Percentiles rank a stretch among this genome's conserved stretches.
phyloP scores from a whole-genome alignment of 1,139 yeast genomes.

The Scheffersomyces insectosa region DNA sequence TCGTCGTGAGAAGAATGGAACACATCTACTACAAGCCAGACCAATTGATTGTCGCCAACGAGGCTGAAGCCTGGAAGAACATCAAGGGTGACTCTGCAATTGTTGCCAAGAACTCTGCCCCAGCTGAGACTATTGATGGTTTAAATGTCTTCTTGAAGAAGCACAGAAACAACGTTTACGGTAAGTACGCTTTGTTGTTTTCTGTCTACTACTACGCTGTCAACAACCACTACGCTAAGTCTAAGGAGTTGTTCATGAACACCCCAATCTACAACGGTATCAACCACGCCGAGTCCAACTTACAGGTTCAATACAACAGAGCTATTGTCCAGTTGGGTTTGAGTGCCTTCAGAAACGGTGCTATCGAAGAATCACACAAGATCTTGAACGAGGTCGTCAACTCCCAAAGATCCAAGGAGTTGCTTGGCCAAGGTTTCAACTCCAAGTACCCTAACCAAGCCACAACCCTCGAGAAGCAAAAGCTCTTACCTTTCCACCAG shows the following conservation, averaged over 20 bases:
- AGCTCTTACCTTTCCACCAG: slow-evolving; percentile 95
- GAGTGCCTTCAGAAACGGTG: slow-evolving; percentile 91
- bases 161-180: slow-evolving; percentile 66
- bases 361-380: slow-evolving; percentile 85
- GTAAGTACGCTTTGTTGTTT: slow-evolving; percentile 81
- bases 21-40: slow-evolving; percentile 92
- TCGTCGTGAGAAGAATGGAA: slow-evolving; percentile 82
- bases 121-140: slow-evolving; percentile 56
- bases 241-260: slow-evolving; percentile 83
- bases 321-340: slow-evolving; percentile 94
- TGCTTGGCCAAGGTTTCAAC: slow-evolving; percentile 89
- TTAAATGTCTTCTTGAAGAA: slow-evolving; percentile 66
- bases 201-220: slow-evolving; percentile 91
- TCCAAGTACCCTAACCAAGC: slow-evolving; percentile 63
- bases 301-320: slow-evolving; percentile 93
- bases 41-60: slow-evolving; percentile 68
- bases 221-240: slow-evolving; percentile 77
- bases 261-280: slow-evolving; percentile 84
- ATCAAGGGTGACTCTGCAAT: slow-evolving; percentile 36
- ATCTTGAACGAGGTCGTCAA: slow-evolving; percentile 86
- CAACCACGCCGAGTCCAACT: slow-evolving; percentile 77
- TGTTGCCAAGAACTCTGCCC: slow-evolving; percentile 32
- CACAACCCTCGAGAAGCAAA: slow-evolving; percentile 67
- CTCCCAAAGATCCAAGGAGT: slow-evolving; percentile 84
- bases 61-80: slow-evolving; percentile 67